Evolutionary conservation across 306 rosid species (phyloP).

Genomic region (Dalbergia cochinchinensis): DNA sequence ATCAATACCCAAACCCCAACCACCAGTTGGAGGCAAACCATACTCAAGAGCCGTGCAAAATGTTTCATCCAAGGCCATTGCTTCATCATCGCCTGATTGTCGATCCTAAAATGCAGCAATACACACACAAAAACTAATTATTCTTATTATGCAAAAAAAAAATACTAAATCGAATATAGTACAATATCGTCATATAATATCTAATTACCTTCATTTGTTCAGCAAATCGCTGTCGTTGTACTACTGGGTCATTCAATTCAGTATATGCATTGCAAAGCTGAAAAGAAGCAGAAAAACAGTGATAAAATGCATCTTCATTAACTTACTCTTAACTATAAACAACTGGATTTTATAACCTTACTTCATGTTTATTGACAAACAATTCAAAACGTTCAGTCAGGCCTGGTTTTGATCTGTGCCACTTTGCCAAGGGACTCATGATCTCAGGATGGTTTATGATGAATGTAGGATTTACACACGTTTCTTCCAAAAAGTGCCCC

Average conservation of each 20-base stretch:
- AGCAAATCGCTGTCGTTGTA: slow-evolving; percentile 88
- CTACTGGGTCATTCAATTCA: slow-evolving; percentile 94
- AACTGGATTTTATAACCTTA: slow-evolving; percentile 40
- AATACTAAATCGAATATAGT: neutral
- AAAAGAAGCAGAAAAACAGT: slow-evolving; percentile 6
- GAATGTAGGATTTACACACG: slow-evolving; percentile 82
- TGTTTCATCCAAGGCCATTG: slow-evolving; percentile 91
- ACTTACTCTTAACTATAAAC: neutral
- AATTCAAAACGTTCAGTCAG: slow-evolving; percentile 93
- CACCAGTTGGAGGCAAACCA: slow-evolving; percentile 97
- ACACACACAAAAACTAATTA: neutral
- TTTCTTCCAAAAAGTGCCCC: slow-evolving; percentile 93
- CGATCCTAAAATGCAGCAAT: slow-evolving; percentile 67
- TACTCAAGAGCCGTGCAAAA: slow-evolving; percentile 91
- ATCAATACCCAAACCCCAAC: slow-evolving; percentile 98
- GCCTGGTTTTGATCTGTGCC: slow-evolving; percentile 87
- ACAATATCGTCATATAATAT: neutral
- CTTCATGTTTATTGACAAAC: slow-evolving; percentile 88
- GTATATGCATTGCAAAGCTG: slow-evolving; percentile 94
- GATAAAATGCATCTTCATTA: neutral
- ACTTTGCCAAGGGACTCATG: slow-evolving; percentile 97
- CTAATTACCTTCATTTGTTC: slow-evolving; percentile 87
- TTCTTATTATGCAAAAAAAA: neutral
- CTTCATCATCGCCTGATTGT: slow-evolving; percentile 97
- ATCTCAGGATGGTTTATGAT: slow-evolving; percentile 92